These are phyloP conservation scores for Kodamaea alishanica DNA, from an alignment of 1,139 yeast species.

Conservation along the genomic window DNA sequence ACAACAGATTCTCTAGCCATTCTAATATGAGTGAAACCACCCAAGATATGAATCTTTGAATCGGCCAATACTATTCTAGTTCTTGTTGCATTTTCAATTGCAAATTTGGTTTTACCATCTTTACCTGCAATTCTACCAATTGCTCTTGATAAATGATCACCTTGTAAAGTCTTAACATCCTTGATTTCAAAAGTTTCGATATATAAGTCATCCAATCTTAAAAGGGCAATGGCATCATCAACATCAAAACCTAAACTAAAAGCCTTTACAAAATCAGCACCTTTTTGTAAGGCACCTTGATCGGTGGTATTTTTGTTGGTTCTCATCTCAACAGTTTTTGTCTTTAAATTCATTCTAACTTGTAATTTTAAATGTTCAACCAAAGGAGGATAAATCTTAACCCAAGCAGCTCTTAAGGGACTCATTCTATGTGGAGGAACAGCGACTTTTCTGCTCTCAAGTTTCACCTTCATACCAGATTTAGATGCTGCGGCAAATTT, in stretches of 20 bases:
- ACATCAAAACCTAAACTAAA: conserved; percentile 94
- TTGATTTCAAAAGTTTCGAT: conserved; percentile 95
- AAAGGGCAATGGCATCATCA: conserved; percentile 92
- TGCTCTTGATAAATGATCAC: conserved; percentile 97
- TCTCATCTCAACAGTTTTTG: conserved; percentile 80
- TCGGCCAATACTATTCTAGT: conserved; percentile 97
- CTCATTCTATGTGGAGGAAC: conserved; percentile 97
- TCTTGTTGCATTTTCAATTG: conserved; percentile 96
- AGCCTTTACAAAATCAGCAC: conserved; percentile 94
- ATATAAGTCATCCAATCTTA: conserved; percentile 91
- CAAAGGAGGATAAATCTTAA: conserved; percentile 89
- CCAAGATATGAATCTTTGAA: conserved; percentile 90
- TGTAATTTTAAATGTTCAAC: conserved; percentile 93
- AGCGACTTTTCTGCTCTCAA: conserved; percentile 82
- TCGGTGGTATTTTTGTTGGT: conserved; percentile 81
- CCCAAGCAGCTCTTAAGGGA: conserved; percentile 86
- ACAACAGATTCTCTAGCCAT: conserved; percentile 98
- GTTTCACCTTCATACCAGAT: conserved; percentile 65
- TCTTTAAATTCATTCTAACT: conserved; percentile 89
- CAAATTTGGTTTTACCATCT: conserved; percentile 97
- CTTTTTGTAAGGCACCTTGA: conserved; percentile 93
- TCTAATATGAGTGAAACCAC: conserved; percentile 94
- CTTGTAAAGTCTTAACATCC: conserved; percentile 91
- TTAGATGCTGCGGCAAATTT: conserved; percentile 73
- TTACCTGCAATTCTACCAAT: conserved; percentile 99